Evolutionary conservation across 257 asterid species (phyloP).

Genomic region (Solanum bulbocastanum): DNA sequence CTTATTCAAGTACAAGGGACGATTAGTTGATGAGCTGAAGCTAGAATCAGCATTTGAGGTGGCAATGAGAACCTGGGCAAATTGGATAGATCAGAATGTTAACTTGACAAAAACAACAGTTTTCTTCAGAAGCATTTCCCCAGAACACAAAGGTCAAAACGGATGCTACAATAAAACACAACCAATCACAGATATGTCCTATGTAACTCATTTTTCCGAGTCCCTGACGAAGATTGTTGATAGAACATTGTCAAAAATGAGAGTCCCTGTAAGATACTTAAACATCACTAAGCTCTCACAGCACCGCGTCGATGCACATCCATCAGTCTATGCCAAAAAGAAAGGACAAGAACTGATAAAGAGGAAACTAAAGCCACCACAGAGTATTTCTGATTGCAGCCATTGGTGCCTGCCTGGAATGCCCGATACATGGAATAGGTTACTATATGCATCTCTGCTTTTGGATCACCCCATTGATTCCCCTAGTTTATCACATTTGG

Average conservation of each 20-base stretch:
- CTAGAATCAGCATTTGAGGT: conserved; percentile 5
- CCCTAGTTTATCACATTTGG: background rate
- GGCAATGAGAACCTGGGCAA: conserved; percentile 10
- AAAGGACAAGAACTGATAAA: background rate
- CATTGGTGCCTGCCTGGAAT: conserved; percentile 18
- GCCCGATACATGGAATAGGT: conserved; percentile 17
- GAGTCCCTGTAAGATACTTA: conserved; percentile 1
- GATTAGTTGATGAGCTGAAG: background rate
- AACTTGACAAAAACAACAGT: conserved; percentile 5
- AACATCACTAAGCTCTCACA: conserved; percentile 9
- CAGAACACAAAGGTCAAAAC: background rate
- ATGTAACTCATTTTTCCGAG: background rate
- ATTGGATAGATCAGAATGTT: conserved; percentile 4
- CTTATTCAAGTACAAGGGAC: background rate
- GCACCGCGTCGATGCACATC: conserved; percentile 12
- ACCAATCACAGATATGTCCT: background rate
- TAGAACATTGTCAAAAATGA: background rate
- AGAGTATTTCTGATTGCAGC: conserved; percentile 5
- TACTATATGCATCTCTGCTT: conserved; percentile 8
- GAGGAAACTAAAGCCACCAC: background rate
- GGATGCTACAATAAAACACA: conserved; percentile 7
- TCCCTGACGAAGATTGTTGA: background rate
- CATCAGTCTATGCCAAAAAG: conserved; percentile 4
- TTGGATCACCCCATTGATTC: background rate
- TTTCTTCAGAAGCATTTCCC: conserved; percentile 9